A percentile compares a stretch with the other conserved stretches of the same genome.
phyloP scores from a whole-genome alignment of 768 basidiomycete genomes.

The Xerocomellus intermedius region DNA sequence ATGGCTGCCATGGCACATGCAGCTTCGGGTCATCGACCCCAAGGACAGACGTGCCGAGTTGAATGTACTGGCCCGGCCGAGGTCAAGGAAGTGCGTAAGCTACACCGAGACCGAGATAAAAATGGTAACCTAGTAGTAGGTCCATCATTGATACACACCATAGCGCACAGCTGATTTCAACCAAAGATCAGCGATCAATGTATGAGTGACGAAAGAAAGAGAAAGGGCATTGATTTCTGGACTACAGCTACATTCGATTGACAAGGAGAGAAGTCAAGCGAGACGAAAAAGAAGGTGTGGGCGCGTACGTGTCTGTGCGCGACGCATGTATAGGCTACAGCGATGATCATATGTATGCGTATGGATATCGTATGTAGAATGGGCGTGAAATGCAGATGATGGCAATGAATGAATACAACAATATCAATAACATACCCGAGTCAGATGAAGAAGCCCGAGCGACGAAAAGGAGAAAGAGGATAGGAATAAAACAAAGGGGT shows the following conservation, averaged over 20 bases:
- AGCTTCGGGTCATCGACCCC: no score
- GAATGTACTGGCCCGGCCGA: no score
- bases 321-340: constrained; percentile 19
- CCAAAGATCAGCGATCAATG: no score
- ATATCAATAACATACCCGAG: neutral
- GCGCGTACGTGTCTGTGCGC: neutral
- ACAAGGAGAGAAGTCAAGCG: neutral
- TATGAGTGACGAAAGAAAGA: no score
- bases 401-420: neutral
- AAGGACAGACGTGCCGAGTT: no score
- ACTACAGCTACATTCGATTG: constrained; percentile 14
- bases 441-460: neutral
- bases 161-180: no score
- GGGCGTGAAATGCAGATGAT: constrained; percentile 2
- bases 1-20: no score
- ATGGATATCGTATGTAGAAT: neutral
- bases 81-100: no score
- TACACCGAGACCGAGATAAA: no score
- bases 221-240: neutral
- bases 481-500: neutral
- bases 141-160: no score
- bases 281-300: neutral
- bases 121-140: no score
- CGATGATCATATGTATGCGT: neutral
- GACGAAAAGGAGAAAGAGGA: neutral